Evolutionary conservation across 208 protist species (phyloP).

Genomic region (Porcisia deanei): DNA sequence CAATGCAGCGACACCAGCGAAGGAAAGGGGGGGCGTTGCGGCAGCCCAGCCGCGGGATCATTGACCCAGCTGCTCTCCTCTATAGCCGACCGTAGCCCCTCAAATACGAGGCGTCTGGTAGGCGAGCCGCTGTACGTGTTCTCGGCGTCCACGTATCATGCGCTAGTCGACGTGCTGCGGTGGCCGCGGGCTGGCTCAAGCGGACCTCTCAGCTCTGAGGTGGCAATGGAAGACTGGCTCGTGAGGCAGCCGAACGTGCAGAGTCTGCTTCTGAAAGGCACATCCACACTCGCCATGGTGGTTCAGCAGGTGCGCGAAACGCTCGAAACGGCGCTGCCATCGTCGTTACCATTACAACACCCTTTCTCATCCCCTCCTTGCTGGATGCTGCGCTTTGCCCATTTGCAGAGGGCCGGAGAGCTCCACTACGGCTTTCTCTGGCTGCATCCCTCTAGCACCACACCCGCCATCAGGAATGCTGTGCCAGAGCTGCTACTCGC

Average conservation of each 20-base stretch:
- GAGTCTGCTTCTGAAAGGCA: constrained; percentile 6
- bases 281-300: constrained; percentile 6
- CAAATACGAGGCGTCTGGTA: background rate
- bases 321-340: background rate
- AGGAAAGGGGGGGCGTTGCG: background rate
- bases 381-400: constrained; percentile 23
- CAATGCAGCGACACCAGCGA: background rate
- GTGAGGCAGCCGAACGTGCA: constrained; percentile 18
- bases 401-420: constrained; percentile 21
- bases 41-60: constrained; percentile 2
- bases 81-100: background rate
- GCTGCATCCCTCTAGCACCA: constrained; percentile 74
- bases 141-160: constrained; percentile 21
- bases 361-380: background rate
- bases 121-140: constrained; percentile 24
- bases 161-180: constrained; percentile 26
- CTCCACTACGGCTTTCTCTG: constrained; percentile 83
- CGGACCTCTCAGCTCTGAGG: constrained; percentile 15
- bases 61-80: constrained; percentile 18
- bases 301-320: constrained; percentile 29
- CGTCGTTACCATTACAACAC: background rate
- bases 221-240: constrained; percentile 33
- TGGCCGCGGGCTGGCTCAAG: constrained; percentile 15
- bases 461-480: constrained; percentile 34
- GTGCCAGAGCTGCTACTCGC: constrained; percentile 47